Evolutionary conservation across 192 early-diverging fungal genomes (phyloP).

Genomic region (Coemansia sp.): DNA sequence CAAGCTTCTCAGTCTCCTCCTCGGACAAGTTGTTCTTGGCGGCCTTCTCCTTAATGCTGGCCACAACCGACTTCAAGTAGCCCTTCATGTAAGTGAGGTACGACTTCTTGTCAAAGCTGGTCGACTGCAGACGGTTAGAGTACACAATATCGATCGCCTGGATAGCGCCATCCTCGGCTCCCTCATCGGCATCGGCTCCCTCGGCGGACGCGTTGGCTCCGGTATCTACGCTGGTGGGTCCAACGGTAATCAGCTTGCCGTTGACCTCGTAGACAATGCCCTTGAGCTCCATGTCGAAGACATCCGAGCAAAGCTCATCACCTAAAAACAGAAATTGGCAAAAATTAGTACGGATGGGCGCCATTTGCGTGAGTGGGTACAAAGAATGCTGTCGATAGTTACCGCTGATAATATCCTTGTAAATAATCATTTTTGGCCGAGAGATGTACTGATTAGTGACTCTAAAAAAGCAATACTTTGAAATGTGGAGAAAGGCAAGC

Average conservation of each 20-base stretch:
- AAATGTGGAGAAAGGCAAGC: neutral
- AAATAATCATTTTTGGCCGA: slow-evolving; percentile 63
- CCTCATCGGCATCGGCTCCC: slow-evolving; percentile 71
- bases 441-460: neutral
- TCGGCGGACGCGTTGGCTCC: slow-evolving; percentile 93
- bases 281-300: slow-evolving; percentile 62
- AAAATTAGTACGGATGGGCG: neutral
- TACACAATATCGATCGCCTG: slow-evolving; percentile 86
- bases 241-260: slow-evolving; percentile 67
- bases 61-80: slow-evolving; percentile 85
- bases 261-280: slow-evolving; percentile 77
- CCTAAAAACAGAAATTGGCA: slow-evolving; percentile 38
- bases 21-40: neutral
- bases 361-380: neutral
- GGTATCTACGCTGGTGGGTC: slow-evolving; percentile 75
- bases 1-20: slow-evolving; percentile 56
- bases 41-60: slow-evolving; percentile 49
- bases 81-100: slow-evolving; percentile 91
- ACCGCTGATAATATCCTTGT: slow-evolving; percentile 64
- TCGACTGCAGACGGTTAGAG: slow-evolving; percentile 70
- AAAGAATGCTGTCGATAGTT: slow-evolving; percentile 21
- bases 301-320: slow-evolving; percentile 92
- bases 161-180: slow-evolving; percentile 58
- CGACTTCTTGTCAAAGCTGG: slow-evolving; percentile 87
- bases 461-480: slow-evolving; percentile 11